Evolutionary conservation across 1,139 yeast species (phyloP).

Genomic region (Debaryomycetaceae sp.): DNA sequence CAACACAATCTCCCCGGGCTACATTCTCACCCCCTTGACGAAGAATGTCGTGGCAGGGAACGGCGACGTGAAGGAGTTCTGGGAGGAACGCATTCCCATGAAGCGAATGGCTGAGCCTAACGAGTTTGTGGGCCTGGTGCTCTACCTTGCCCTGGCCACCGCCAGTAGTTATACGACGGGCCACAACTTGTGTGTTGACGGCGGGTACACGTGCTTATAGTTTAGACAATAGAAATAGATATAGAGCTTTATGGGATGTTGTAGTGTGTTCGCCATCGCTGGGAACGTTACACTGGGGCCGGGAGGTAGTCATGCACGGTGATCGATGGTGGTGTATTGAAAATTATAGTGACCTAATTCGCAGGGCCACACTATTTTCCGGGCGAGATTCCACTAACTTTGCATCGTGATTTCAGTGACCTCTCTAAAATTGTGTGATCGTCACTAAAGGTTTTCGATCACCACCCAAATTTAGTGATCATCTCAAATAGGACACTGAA

Average conservation of each 20-base stretch:
- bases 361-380: not conserved
- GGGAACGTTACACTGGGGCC: not conserved
- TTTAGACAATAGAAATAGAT: too few relatives aligned
- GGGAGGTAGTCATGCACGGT: not conserved
- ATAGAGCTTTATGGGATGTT: constrained; percentile 1
- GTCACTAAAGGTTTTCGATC: too few relatives aligned
- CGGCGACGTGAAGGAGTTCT: constrained; percentile 35
- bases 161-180: constrained; percentile 41
- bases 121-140: constrained; percentile 36
- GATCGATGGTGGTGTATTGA: not conserved
- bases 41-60: constrained; percentile 35
- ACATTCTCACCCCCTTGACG: constrained; percentile 39
- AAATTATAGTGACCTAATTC: not conserved
- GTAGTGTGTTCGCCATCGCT: not conserved
- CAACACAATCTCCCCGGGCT: constrained; percentile 37
- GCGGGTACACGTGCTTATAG: constrained; percentile 25
- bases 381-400: not conserved
- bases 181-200: constrained; percentile 40
- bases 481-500: too few relatives aligned
- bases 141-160: constrained; percentile 35
- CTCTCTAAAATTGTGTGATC: too few relatives aligned
- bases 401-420: too few relatives aligned
- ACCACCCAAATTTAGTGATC: too few relatives aligned
- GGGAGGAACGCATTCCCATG: constrained; percentile 40
- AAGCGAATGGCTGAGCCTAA: constrained; percentile 43